Evolutionary conservation across 2,329 filamentous ascomycete genomes (phyloP).

Genomic region (Cordyceps cateniannulata): DNA sequence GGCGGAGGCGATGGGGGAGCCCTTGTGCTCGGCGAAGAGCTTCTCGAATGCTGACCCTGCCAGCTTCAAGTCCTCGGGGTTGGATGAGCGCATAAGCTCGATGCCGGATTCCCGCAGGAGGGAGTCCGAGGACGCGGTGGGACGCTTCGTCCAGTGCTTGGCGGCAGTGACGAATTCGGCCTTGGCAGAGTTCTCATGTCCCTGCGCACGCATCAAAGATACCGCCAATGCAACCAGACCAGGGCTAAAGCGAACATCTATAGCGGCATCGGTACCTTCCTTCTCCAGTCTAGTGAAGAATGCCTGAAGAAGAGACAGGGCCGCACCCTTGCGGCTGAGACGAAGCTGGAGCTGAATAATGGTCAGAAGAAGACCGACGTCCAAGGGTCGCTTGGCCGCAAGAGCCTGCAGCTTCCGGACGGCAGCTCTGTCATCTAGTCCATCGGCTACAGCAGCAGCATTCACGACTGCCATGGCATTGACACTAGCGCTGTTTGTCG

Average conservation of each 20-base stretch:
- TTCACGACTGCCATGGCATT: constrained; percentile 45
- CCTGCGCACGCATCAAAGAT: constrained; percentile 70
- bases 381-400: constrained; percentile 66
- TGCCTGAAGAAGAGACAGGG: constrained; percentile 66
- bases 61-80: constrained; percentile 57
- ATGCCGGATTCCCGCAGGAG: constrained; percentile 78
- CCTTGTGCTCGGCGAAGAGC: constrained; percentile 58
- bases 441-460: constrained; percentile 66
- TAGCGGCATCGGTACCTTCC: constrained; percentile 46
- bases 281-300: constrained; percentile 69
- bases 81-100: constrained; percentile 70
- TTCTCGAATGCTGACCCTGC: constrained; percentile 75
- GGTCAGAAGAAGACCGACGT: constrained; percentile 74
- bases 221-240: constrained; percentile 77
- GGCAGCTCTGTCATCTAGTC: constrained; percentile 54
- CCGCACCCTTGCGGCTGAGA: constrained; percentile 63
- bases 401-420: constrained; percentile 64
- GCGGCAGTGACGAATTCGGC: constrained; percentile 73
- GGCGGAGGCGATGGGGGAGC: constrained; percentile 64
- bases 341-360: constrained; percentile 75
- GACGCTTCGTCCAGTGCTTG: constrained; percentile 67
- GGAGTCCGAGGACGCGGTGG: constrained; percentile 40
- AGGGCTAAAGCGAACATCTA: constrained; percentile 72
- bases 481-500: constrained; percentile 25
- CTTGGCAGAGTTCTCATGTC: constrained; percentile 65